Percentiles rank a stretch among this genome's conserved stretches.
Evolutionary conservation across 805 yeast species (phyloP).

Genomic region (Wilhelminamyces savonicus): DNA sequence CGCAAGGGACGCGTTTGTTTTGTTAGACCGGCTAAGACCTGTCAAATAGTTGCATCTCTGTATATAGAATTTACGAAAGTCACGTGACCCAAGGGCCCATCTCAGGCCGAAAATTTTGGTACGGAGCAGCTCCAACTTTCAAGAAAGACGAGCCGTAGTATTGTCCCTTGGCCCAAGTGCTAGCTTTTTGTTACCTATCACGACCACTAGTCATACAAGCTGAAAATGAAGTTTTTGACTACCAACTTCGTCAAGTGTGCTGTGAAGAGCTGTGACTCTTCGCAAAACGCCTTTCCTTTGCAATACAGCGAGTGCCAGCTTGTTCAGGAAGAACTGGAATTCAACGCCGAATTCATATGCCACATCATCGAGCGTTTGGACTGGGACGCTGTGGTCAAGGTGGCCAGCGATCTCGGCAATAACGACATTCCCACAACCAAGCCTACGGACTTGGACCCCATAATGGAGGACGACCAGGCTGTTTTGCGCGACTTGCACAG

Average conservation of each 20-base stretch:
- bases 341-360: constrained; percentile 70
- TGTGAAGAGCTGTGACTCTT: constrained; percentile 68
- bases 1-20: too few relatives aligned
- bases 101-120: background rate
- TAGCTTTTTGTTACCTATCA: too few relatives aligned
- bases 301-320: constrained; percentile 61
- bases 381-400: constrained; percentile 78
- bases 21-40: too few relatives aligned
- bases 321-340: constrained; percentile 73
- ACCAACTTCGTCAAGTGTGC: constrained; percentile 96
- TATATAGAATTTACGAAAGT: too few relatives aligned
- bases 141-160: background rate
- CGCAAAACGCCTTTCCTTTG: constrained; percentile 77
- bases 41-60: too few relatives aligned
- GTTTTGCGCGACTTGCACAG: constrained; percentile 72
- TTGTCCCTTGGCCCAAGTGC: background rate
- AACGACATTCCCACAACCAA: constrained; percentile 29
- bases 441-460: constrained; percentile 53
- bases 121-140: background rate
- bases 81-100: background rate
- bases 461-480: constrained; percentile 44
- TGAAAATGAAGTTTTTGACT: constrained; percentile 96
- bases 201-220: too few relatives aligned
- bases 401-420: constrained; percentile 60
- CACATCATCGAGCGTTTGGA: constrained; percentile 77